Conservation (phyloP, 129 eudicot species). For the Deinandra increscens region DNA sequence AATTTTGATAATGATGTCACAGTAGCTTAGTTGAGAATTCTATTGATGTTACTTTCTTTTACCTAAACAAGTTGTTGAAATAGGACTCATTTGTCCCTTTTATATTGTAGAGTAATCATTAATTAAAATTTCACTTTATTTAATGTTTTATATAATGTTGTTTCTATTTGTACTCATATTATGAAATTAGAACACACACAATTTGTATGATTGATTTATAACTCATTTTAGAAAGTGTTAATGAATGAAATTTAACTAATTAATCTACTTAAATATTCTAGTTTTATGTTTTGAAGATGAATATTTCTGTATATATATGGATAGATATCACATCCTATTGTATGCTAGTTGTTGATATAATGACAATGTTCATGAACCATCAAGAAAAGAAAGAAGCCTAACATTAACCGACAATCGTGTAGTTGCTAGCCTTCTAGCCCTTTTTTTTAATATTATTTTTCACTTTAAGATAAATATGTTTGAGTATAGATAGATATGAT, state of each 20-base stretch:
- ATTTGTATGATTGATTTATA: no score
- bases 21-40: constrained; percentile 34
- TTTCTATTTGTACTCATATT: not conserved
- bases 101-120: constrained; percentile 22
- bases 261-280: not conserved
- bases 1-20: constrained; percentile 33
- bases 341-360: no score
- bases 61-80: constrained; percentile 32
- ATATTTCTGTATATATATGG: no score
- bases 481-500: not conserved
- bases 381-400: no score
- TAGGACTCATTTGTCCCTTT: constrained; percentile 23
- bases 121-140: constrained; percentile 24
- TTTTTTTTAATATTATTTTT: not conserved
- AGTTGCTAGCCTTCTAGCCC: no score
- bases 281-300: not conserved
- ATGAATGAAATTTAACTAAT: not conserved
- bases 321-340: no score
- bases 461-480: not conserved
- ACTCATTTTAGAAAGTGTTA: not conserved
- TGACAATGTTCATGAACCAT: no score
- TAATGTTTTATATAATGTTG: not conserved
- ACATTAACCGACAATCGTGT: no score
- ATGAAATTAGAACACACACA: no score
- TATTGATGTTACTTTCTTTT: constrained; percentile 38